Conservation (phyloP, 2,329 filamentous ascomycete genomes). For the Colletotrichum sojae region DNA sequence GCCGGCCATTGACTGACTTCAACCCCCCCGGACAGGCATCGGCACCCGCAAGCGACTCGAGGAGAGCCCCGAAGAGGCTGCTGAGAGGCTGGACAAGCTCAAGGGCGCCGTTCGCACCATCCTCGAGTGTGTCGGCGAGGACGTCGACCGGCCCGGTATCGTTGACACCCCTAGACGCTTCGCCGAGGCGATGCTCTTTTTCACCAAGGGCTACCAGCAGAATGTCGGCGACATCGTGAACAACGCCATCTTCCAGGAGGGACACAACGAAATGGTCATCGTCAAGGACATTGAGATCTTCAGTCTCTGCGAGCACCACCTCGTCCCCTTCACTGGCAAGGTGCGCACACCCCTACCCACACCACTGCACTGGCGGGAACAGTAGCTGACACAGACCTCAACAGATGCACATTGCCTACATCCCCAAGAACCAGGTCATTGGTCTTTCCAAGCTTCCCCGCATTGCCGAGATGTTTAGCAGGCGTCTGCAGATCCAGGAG, state of each 20-base stretch:
- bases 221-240: conserved; percentile 94
- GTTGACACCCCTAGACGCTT: conserved; percentile 85
- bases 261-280: conserved; percentile 97
- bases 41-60: conserved; percentile 76
- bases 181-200: conserved; percentile 94
- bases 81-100: conserved; percentile 69
- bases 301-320: conserved; percentile 95
- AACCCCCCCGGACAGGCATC: conserved; percentile 56
- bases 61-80: conserved; percentile 66
- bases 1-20: conserved; percentile 41
- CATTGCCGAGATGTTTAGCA: conserved; percentile 96
- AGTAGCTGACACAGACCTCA: conserved; percentile 1
- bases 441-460: conserved; percentile 96
- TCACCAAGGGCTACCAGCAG: conserved; percentile 97
- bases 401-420: conserved; percentile 99
- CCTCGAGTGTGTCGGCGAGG: conserved; percentile 78
- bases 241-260: conserved; percentile 93
- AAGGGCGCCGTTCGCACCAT: conserved; percentile 75
- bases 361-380: background rate
- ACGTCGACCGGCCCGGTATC: conserved; percentile 75
- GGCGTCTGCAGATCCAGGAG: conserved; percentile 95
- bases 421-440: conserved; percentile 90
- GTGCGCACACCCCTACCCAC: conserved; percentile 59
- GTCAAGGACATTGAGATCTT: conserved; percentile 98
- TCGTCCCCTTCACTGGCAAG: conserved; percentile 97